phyloP scores from a whole-genome alignment of 2,329 filamentous ascomycete genomes.

The Phialophora macrospora region DNA sequence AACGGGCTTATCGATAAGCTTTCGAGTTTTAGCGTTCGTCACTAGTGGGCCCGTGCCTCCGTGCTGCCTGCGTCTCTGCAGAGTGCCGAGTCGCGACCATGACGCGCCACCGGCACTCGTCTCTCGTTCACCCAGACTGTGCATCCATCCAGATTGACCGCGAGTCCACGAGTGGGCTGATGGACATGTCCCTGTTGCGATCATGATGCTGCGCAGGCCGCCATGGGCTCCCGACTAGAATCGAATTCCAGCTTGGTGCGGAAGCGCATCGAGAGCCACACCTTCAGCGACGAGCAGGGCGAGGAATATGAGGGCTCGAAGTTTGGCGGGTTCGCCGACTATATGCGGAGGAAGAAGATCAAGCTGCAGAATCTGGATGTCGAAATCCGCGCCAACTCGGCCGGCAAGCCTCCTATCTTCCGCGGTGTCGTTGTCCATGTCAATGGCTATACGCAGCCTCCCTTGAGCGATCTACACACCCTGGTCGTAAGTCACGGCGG shows the following conservation, averaged over 20 bases:
- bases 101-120: neutral
- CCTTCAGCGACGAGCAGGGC: slow-evolving; percentile 78
- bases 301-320: slow-evolving; percentile 88
- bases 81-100: neutral
- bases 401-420: slow-evolving; percentile 81
- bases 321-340: slow-evolving; percentile 89
- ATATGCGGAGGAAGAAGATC: slow-evolving; percentile 93
- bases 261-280: slow-evolving; percentile 69
- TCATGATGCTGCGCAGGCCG: slow-evolving; percentile 33
- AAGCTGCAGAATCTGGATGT: slow-evolving; percentile 95
- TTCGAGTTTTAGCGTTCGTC: neutral
- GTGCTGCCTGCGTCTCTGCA: neutral
- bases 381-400: slow-evolving; percentile 71
- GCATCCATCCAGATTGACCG: neutral
- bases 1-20: slow-evolving; percentile 18
- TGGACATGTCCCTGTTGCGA: slow-evolving; percentile 18
- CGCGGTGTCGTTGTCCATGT: slow-evolving; percentile 88
- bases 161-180: neutral
- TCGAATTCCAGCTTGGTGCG: slow-evolving; percentile 63
- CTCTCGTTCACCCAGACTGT: neutral
- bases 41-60: neutral
- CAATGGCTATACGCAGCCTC: slow-evolving; percentile 94
- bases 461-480: slow-evolving; percentile 83
- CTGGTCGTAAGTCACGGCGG: slow-evolving; percentile 93
- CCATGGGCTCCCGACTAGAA: slow-evolving; percentile 67